phyloP scores from a whole-genome alignment of 768 basidiomycete genomes.

The Rossbeevera mucosa region DNA sequence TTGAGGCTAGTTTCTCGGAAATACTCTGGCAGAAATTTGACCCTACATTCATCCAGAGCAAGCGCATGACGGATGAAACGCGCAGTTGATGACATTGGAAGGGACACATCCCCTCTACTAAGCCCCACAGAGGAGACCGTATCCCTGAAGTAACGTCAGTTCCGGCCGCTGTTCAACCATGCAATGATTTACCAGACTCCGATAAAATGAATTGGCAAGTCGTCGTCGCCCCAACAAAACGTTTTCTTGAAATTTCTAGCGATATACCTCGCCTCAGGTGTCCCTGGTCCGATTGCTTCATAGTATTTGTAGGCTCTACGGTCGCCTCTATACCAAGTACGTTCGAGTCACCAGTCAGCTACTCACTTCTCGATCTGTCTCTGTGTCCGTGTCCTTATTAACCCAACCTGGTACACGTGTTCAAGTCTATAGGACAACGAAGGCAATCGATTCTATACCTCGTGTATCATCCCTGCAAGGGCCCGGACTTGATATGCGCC shows the following conservation, averaged over 20 bases:
- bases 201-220: slow-evolving; percentile 29
- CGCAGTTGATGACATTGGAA: slow-evolving; percentile 53
- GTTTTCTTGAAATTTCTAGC: neutral
- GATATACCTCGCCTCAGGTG: neutral
- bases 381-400: neutral
- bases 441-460: neutral
- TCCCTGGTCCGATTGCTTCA: neutral
- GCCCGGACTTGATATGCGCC: neutral
- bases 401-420: neutral
- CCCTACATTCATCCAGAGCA: neutral
- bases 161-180: neutral
- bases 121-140: slow-evolving; percentile 60
- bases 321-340: neutral
- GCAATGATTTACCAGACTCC: slow-evolving; percentile 40
- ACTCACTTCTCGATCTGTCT: neutral
- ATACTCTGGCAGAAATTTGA: neutral
- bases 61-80: neutral
- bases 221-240: neutral
- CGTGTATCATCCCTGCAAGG: neutral
- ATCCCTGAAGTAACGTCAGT: slow-evolving; percentile 36
- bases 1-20: slow-evolving; percentile 19
- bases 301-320: neutral
- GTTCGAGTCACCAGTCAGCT: neutral
- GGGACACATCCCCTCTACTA: slow-evolving; percentile 36
- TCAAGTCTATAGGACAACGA: neutral